These are phyloP conservation scores for Pichia exigua DNA, from an alignment of 805 yeast species.

Conservation along the genomic window DNA sequence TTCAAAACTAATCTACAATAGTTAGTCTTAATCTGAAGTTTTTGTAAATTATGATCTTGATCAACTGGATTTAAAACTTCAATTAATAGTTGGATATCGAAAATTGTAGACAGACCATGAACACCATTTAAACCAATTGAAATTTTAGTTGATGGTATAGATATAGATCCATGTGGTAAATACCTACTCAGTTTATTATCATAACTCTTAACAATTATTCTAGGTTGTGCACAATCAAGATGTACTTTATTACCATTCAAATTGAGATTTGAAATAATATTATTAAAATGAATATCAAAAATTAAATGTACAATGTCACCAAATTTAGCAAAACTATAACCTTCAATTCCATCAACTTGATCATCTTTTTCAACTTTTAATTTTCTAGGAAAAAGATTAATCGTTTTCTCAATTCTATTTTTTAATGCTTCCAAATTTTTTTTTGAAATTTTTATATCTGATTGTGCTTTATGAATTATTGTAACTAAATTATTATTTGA, in stretches of 20 bases:
- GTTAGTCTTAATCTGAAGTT: constrained; percentile 51
- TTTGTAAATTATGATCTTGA: constrained; percentile 26
- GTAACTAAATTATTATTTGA: constrained; percentile 9
- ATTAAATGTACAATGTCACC: constrained; percentile 1
- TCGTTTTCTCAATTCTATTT: not conserved
- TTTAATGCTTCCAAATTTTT: not conserved
- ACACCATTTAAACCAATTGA: constrained; percentile 28
- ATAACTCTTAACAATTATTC: constrained; percentile 11
- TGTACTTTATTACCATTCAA: constrained; percentile 13
- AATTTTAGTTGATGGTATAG: constrained; percentile 35
- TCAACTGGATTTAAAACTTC: constrained; percentile 35
- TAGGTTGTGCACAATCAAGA: constrained; percentile 10
- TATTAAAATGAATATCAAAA: constrained; percentile 4
- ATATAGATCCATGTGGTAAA: constrained; percentile 33
- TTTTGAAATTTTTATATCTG: constrained; percentile 1
- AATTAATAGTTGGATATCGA: constrained; percentile 41
- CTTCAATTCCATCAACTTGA: too few species aligned
- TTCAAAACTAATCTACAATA: constrained; percentile 52
- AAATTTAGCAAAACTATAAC: not conserved
- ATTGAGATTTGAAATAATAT: not conserved
- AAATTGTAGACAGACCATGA: constrained; percentile 31
- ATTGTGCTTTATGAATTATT: constrained; percentile 3
- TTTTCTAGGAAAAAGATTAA: not conserved
- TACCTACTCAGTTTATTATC: constrained; percentile 9
- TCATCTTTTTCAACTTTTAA: not conserved